Evolutionary conservation across 129 eudicot species (phyloP).

Genomic region (Kitagawia praeruptora): DNA sequence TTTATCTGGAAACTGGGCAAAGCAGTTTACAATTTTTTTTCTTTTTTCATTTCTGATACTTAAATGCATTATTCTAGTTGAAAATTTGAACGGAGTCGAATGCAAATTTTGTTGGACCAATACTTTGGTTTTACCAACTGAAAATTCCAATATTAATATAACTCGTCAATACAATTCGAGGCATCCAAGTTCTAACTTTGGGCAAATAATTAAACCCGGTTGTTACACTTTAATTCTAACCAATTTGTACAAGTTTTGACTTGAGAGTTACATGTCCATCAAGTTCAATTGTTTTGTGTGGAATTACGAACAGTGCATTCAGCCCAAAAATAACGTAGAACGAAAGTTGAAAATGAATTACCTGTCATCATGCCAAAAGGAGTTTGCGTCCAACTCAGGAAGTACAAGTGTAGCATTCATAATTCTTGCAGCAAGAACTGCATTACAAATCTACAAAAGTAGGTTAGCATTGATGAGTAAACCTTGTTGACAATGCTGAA

Average conservation of each 20-base stretch:
- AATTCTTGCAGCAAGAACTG: constrained; percentile 96
- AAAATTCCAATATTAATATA: neutral
- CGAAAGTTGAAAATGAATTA: constrained; percentile 13
- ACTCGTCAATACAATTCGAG: neutral
- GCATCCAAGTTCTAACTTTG: neutral
- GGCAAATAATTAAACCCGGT: neutral
- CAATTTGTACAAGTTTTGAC: neutral
- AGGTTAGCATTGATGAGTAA: neutral
- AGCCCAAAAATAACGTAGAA: neutral
- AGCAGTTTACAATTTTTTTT: neutral
- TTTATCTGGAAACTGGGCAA: neutral
- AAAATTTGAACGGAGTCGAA: neutral
- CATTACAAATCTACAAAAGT: constrained; percentile 69
- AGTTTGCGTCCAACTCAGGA: constrained; percentile 96
- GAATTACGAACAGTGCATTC: neutral
- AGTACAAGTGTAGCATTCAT: constrained; percentile 99
- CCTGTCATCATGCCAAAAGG: constrained; percentile 97
- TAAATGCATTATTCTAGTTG: neutral
- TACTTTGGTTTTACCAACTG: neutral
- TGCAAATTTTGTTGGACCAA: neutral
- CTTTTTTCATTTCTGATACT: neutral
- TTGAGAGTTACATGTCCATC: neutral
- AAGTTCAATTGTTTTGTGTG: neutral
- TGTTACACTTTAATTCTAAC: neutral
- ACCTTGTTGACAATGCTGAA: neutral